Evolutionary conservation across 192 early-diverging fungal species (phyloP), one percentile per base, ranked within the genome.

Genomic region (Dispira simplex): DNA sequence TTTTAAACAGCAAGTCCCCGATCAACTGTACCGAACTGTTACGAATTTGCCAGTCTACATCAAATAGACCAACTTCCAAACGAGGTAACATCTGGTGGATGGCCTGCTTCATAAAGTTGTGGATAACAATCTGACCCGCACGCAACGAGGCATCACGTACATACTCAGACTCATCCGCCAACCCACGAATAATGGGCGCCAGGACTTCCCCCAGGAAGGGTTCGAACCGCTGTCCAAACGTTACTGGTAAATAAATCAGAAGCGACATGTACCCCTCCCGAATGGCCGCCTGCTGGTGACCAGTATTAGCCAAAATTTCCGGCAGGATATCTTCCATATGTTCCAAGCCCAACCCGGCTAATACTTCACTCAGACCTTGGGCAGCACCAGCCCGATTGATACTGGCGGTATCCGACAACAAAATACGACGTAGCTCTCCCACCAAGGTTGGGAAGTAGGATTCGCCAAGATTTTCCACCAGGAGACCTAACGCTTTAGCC

Each of bases 221-320:
- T 69, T 85, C 84, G 82, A 96, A 99, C n/a, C 79, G 78, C 27
- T 84, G 81, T 56, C 93, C 93, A 75, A 90, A 93, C 2, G 97
- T 99, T 2, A 89, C 88, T 39, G 97, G 97, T 66, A 99, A 75
- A 75, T 93, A 99, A 28, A 98, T 83, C 25, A 99, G 83, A 68
- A 99, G 78, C 5, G 90, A 91, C 66, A 97, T 91, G 68, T 95
- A 99, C 64, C 97, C 97, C 76, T 99, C 95, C 46, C 97, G 90
- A 23, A 96, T 88, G 64, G 86, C 84, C 2, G 84, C 65, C 63
- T 80, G 83, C n/a, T 80, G 56, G 53, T 84, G 87, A 63, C 72
- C 75, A 16, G 83, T 75, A 70, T 91, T 91, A 63, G 82, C 80
- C 21, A 98, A 70, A 44, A 99, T 83, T 64, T 96, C 92, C 18